Evolutionary conservation across 2,329 filamentous ascomycete species (phyloP), one percentile per base, ranked within the genome.

Genomic region (Waltergamsia citrina): DNA sequence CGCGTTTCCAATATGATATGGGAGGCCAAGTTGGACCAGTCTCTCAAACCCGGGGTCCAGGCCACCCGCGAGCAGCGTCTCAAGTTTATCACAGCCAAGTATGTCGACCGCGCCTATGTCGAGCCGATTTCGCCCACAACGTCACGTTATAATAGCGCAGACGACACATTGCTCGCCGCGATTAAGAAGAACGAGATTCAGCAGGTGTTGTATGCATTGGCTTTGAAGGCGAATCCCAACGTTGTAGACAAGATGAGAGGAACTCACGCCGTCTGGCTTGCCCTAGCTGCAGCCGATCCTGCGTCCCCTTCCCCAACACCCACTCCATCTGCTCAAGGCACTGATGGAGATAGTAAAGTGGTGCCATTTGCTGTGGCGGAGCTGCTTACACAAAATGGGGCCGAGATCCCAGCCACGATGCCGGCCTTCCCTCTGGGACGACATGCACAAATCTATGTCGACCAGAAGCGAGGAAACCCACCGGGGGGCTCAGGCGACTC

Each of bases 111-210:
- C 39, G 74, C 77, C 4, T 96, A 75, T 47, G 81, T 98, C 4
- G 80, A 88, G 47, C 78, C 81, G 1, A 80, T 86, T 18, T 85
- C 85, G 3, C 56, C 81, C 4, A 81, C 81, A 0, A 62, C 87
- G 28, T 88, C 85, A 3, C 74, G 82, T 21, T 92, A 85, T 53
- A 67, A 70, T 3, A 85, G 81, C 0, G 67, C 90, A 1, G 87
- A 96, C 40, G 92, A 98, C 48, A 88, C 85, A 0, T 70, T 98
- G 6, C 65, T 98, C 25, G 87, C 88, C 5, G 88, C 85, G 8
- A 88, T 96, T 54, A 98, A 96, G 68, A 86, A 81, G 59, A 95
- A 95, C 55, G 88, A 98, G 52, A 85, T 98, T 36, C 84, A 92
- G 50, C 84, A 87, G 42, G 87, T 95, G 17, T 74, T 98, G 18